Conservation (phyloP, 306 rosid genomes). For the Neltuma alba region DNA sequence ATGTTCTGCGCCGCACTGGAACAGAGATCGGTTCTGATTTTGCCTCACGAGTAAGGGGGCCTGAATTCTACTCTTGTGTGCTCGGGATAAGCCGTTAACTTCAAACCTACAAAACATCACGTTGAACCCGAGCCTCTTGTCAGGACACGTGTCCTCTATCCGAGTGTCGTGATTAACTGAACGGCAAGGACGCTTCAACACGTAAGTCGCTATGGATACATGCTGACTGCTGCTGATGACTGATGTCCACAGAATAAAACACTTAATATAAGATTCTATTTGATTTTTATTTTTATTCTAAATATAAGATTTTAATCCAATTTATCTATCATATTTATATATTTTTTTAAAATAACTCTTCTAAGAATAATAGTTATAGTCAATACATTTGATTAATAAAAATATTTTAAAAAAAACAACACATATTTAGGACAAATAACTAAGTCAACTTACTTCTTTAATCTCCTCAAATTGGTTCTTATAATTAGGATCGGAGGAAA, state of each 20-base stretch:
- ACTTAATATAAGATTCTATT: no score
- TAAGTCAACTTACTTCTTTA: no score
- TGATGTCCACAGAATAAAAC: neutral
- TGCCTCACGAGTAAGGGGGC: neutral
- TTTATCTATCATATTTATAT: no score
- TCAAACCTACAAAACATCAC: neutral
- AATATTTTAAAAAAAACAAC: no score
- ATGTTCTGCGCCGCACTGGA: conserved; percentile 50
- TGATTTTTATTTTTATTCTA: no score
- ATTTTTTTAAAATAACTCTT: no score
- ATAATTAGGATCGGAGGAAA: no score
- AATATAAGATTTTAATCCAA: no score
- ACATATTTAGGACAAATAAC: no score
- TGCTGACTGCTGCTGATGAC: neutral
- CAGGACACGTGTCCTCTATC: conserved; percentile 29
- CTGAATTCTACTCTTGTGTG: neutral
- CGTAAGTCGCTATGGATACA: neutral
- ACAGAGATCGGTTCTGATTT: neutral
- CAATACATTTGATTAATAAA: no score
- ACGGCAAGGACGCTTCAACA: neutral
- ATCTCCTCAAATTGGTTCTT: no score
- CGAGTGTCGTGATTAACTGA: neutral
- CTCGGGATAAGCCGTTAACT: neutral
- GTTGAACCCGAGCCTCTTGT: conserved; percentile 20
- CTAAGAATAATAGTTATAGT: no score